Conservation (phyloP, 208 protist species). For the Tritrichomonas foetus region DNA sequence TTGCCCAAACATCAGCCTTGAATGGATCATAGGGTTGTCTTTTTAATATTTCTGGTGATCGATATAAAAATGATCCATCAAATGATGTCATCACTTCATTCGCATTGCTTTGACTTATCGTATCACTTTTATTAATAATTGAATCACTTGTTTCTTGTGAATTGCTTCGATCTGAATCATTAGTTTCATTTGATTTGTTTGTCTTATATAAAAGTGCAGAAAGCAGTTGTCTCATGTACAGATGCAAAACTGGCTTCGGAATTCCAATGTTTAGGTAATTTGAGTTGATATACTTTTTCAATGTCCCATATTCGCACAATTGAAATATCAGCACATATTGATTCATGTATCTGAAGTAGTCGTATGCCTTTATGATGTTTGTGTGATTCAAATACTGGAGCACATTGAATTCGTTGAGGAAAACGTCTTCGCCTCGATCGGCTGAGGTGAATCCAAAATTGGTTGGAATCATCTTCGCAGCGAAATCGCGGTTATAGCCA, state of each 20-base stretch:
- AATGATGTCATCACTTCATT: not conserved
- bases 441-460: not conserved
- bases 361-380: too few relatives aligned
- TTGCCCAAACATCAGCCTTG: not conserved
- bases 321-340: too few relatives aligned
- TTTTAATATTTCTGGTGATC: not conserved
- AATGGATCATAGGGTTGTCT: not conserved
- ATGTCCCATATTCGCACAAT: too few relatives aligned
- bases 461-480: too few relatives aligned
- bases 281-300: too few relatives aligned
- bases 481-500: too few relatives aligned
- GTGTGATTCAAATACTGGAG: not conserved
- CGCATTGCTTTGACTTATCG: constrained; percentile 80
- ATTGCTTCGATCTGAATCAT: constrained; percentile 65
- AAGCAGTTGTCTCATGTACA: constrained; percentile 77
- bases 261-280: too few relatives aligned
- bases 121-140: constrained; percentile 98
- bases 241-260: not conserved
- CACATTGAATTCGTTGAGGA: not conserved
- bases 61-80: not conserved
- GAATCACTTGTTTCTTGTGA: constrained; percentile 73
- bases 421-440: not conserved
- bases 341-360: too few relatives aligned
- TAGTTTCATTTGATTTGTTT: constrained; percentile 83
- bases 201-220: constrained; percentile 88